Conservation (phyloP, 2,329 filamentous ascomycete genomes). For the Aspergillus bombycis region DNA sequence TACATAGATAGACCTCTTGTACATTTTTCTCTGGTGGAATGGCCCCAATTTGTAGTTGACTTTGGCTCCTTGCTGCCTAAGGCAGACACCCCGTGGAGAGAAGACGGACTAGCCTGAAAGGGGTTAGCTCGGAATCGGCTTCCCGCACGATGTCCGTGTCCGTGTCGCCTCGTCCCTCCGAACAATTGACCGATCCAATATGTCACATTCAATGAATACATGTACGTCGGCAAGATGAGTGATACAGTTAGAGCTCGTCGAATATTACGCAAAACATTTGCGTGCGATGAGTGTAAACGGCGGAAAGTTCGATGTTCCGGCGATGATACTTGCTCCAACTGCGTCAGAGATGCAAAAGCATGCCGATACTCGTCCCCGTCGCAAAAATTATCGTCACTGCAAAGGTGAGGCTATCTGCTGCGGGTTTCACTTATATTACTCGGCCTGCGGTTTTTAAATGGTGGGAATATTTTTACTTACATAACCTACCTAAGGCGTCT, state of each 20-base stretch:
- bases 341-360: slow-evolving; percentile 19
- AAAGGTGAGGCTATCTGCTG: slow-evolving; percentile 11
- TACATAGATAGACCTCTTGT: too few relatives aligned
- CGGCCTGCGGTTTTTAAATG: neutral
- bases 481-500: slow-evolving; percentile 12
- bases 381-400: slow-evolving; percentile 17
- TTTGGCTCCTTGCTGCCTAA: neutral
- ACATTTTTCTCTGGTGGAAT: too few relatives aligned
- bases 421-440: neutral
- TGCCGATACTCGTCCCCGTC: slow-evolving; percentile 25
- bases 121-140: neutral
- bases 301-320: slow-evolving; percentile 26
- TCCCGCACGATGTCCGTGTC: neutral
- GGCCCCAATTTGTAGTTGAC: neutral
- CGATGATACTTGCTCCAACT: slow-evolving; percentile 22
- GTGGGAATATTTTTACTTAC: neutral
- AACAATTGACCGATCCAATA: neutral
- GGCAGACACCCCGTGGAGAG: neutral
- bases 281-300: slow-evolving; percentile 24
- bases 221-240: neutral
- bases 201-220: neutral
- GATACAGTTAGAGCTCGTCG: neutral
- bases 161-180: neutral
- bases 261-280: slow-evolving; percentile 22
- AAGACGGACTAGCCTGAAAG: neutral